Evolutionary conservation across 129 eudicot genomes (phyloP), one percentile per base, ranked within the genome.

Genomic region (Deinandra increscens): DNA sequence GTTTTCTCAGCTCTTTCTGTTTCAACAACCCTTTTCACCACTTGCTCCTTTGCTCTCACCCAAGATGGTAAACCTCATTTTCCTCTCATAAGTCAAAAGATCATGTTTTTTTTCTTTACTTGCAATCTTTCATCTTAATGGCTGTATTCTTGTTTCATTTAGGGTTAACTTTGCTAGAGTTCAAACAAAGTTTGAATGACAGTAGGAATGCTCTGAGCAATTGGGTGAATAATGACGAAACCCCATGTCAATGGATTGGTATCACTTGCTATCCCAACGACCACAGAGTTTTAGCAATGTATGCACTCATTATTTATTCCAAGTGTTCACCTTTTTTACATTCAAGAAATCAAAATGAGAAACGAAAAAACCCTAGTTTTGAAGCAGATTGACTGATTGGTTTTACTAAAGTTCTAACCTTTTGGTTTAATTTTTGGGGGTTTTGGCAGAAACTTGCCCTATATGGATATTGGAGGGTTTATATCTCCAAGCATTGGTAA

Each of bases 241-340:
- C 84, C 69, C 98, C 98, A 9, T 93, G 98, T 56, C 48, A 67
- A 33, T 93, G 98, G 98, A 84, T 85, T 83, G 98, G 98, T 48
- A 81, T 93, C 58, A 71, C 97, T 78, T 93, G 98, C 80, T 61
- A 85, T 81, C 85, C 84, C 9, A 75, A 60, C 54, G 97, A 87
- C 80, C 85, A 86, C 29, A 85, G 83, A 70, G 98, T 93, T 68
- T 23, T 70, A 23, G 75, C 86, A 23, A 87, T 93, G 98, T 93
- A 87, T 79, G 85, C 59, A 63, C 38, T 65, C 7, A 12, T 12
- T 56, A 37, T 44, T 41, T 6, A 5, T 55, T 63, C 38, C 2
- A 43, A 9, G 26, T 14, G 38, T 70, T 70, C 0, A 22, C 3
- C 59, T 59, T 71, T 10, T 43, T 43, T n/a, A 45, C 38, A 49